Evolutionary conservation across 2,329 filamentous ascomycete genomes (phyloP), one percentile per base, ranked within the genome.

Genomic region (Trichoderma hamatum): DNA sequence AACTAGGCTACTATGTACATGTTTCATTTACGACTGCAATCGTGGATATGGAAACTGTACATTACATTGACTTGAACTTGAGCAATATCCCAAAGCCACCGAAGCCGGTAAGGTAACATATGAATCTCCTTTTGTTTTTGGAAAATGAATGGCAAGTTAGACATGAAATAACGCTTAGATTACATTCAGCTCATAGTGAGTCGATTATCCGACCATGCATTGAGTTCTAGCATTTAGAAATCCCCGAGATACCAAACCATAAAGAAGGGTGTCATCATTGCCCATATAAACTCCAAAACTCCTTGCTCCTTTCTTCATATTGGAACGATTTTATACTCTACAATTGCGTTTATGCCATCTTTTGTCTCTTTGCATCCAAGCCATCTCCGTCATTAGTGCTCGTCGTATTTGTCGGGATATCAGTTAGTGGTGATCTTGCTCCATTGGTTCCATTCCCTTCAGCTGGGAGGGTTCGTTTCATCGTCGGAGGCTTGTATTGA

Each of bases 401-500:
- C 26, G 69, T 75, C 13, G 74, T 76, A 59, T 88, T 88, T 14
- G 79, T 80, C 11, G 85, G 79, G 16, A 88, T 78, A 66, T 89
- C 87, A 2, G 81, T 81, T 59, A 89, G 73, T 2, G 85, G 83
- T 13, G 84, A 74, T 69, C 86, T 80, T 34, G 71, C 75, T 0
- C 70, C 73, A 39, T 71, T 72, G 10, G 72, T 69, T 24, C 34
- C 64, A 30, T 70, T 72, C 70, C 69, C 71, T n/a, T 78, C 79
- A 9, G 67, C 75, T 1, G 78, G 76, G 49, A 78, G 75, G 3
- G 84, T 82, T 36, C 86, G 80, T 77, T 88, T 88, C 80, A 89
- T 86, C 0, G 86, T 88, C 1, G 85, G 85, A 13, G 87, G 87
- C 19, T 84, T 84, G 72, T 89, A 90, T 72, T 84, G 83, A n/a